A percentile compares a stretch with the other conserved stretches of the same genome.
These are phyloP conservation scores for Anthoceros angustus DNA, from an alignment of 225 moss, liverwort and hornwort species.

Conservation along the genomic window DNA sequence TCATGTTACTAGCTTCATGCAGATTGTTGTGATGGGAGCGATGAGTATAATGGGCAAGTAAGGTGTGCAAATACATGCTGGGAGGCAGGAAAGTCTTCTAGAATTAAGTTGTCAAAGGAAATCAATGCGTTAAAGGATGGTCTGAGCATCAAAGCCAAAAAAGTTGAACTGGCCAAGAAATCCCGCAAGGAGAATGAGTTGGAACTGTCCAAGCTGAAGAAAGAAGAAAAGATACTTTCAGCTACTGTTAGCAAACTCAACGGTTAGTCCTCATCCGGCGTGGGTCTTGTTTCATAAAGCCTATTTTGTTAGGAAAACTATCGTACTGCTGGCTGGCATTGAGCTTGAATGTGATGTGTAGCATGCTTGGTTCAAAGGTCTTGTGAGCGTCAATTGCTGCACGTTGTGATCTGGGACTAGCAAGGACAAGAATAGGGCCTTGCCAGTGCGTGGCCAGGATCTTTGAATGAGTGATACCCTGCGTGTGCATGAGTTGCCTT, in stretches of 20 bases:
- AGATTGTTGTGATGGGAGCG: slow-evolving; percentile 4
- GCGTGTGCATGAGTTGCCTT: background rate
- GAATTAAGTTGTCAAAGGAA: background rate
- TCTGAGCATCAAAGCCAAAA: background rate
- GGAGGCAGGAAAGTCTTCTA: background rate
- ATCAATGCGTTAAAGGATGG: background rate
- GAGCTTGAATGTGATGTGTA: no score
- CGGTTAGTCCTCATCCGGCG: background rate
- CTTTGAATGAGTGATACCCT: no score
- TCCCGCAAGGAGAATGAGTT: background rate
- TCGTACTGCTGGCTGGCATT: no score
- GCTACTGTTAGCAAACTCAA: background rate
- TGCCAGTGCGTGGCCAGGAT: no score
- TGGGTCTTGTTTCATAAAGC: background rate
- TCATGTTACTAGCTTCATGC: background rate
- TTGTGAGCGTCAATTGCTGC: no score
- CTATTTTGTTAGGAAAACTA: no score
- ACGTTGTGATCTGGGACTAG: no score
- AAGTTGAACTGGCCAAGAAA: background rate
- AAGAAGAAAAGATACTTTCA: background rate
- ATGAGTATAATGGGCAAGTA: background rate
- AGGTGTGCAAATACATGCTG: background rate
- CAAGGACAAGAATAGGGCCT: no score
- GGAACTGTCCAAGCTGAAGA: background rate
- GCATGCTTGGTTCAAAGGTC: no score